Evolutionary conservation across 148 eudicot genomes (phyloP).

Genomic region (Fallopia convolvulus): DNA sequence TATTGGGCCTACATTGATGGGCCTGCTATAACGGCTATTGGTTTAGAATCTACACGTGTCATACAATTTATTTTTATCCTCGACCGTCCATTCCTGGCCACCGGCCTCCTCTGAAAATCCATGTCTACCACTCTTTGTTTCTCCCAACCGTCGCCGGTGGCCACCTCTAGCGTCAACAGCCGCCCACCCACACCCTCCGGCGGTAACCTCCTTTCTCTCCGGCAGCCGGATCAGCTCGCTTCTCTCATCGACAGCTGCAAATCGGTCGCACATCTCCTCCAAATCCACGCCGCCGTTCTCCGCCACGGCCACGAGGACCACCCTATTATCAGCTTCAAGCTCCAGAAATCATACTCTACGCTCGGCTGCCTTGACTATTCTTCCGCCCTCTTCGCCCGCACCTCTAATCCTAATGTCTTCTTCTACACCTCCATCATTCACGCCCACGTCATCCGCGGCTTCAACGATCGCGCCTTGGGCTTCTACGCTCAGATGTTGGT

Average conservation of each 20-base stretch:
- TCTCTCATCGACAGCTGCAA: conserved; percentile 39
- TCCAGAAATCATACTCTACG: conserved; percentile 61
- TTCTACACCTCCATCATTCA: conserved; percentile 61
- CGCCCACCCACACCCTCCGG: background rate
- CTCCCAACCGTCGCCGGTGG: conserved; percentile 2
- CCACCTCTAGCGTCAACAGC: conserved; percentile 7
- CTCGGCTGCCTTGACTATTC: conserved; percentile 44
- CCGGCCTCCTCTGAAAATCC: background rate
- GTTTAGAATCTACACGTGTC: background rate
- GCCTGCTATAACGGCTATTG: background rate
- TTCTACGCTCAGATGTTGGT: conserved; percentile 54
- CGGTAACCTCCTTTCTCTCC: conserved; percentile 13
- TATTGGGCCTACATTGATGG: background rate
- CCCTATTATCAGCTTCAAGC: conserved; percentile 60
- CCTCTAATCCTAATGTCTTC: conserved; percentile 47
- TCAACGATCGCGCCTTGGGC: conserved; percentile 31
- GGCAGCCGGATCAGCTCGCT: conserved; percentile 43
- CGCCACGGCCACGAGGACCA: conserved; percentile 52
- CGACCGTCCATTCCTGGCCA: background rate
- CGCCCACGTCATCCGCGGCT: conserved; percentile 29
- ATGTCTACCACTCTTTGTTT: conserved; percentile 2
- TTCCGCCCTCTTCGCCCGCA: conserved; percentile 32
- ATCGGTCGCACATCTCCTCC: conserved; percentile 31
- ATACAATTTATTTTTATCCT: background rate
- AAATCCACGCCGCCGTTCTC: conserved; percentile 62